Conservation (phyloP, 306 rosid genomes). For the Lagenaria siceraria region DNA sequence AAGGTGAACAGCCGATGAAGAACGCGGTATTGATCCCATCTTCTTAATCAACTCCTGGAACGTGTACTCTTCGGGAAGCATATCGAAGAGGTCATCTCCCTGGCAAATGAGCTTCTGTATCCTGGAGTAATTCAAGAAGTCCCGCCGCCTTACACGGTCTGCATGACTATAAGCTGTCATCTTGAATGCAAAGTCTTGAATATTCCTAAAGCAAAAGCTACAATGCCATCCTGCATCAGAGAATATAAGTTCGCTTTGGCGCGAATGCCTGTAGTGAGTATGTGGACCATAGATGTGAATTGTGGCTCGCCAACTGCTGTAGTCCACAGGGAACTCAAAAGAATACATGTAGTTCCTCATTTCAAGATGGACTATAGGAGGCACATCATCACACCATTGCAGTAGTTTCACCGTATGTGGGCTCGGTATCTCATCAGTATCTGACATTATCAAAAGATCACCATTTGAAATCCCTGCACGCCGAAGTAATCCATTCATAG, state of each 20-base stretch:
- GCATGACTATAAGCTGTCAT: slow-evolving; percentile 95
- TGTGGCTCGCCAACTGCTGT: slow-evolving; percentile 86
- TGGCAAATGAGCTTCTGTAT: slow-evolving; percentile 61
- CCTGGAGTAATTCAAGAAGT: slow-evolving; percentile 50
- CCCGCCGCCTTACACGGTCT: slow-evolving; percentile 51
- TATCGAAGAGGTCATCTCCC: slow-evolving; percentile 67
- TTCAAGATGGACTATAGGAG: slow-evolving; percentile 73
- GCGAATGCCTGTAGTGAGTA: slow-evolving; percentile 54
- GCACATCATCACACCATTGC: slow-evolving; percentile 88
- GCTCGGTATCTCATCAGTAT: slow-evolving; percentile 86
- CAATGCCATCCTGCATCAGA: slow-evolving; percentile 97
- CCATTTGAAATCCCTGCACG: slow-evolving; percentile 51
- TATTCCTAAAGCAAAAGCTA: slow-evolving; percentile 68
- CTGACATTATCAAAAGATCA: slow-evolving; percentile 67
- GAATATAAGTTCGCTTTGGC: slow-evolving; percentile 38
- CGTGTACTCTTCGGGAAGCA: slow-evolving; percentile 85
- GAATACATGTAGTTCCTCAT: slow-evolving; percentile 79
- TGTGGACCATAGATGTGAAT: slow-evolving; percentile 40
- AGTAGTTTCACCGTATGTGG: slow-evolving; percentile 62
- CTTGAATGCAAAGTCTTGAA: slow-evolving; percentile 69
- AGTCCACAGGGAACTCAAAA: slow-evolving; percentile 79
- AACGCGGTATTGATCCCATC: slow-evolving; percentile 73
- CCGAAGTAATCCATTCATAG: slow-evolving; percentile 48
- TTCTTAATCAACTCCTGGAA: slow-evolving; percentile 67
- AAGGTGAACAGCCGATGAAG: slow-evolving; percentile 80